Evolutionary conservation across 192 early-diverging fungal species (phyloP).

Genomic region (Coemansia sp.): DNA sequence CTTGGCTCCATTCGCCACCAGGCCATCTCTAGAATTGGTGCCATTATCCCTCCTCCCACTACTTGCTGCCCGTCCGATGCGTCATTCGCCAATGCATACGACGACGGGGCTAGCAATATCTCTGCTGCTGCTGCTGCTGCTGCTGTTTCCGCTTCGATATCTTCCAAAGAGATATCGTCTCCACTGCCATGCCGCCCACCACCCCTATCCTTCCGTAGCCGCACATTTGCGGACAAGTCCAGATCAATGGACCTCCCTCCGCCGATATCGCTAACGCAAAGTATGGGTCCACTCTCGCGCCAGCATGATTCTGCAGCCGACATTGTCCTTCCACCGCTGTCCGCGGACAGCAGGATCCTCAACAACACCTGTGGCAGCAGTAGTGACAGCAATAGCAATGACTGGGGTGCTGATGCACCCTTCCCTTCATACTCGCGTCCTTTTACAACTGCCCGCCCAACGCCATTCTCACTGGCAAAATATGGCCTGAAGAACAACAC

Average conservation of each 20-base stretch:
- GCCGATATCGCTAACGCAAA: conserved; percentile 12
- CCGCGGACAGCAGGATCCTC: conserved; percentile 24
- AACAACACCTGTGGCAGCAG: not conserved
- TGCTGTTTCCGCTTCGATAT: not conserved
- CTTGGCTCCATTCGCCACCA: conserved; percentile 3
- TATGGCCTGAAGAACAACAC: conserved; percentile 37
- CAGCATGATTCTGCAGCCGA: not conserved
- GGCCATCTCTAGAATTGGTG: conserved; percentile 3
- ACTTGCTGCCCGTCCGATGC: conserved; percentile 2
- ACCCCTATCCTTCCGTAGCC: not conserved
- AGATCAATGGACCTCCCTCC: conserved; percentile 10
- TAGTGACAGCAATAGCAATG: not conserved
- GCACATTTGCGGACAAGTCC: conserved; percentile 7
- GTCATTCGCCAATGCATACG: not conserved
- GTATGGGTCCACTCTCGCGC: conserved; percentile 10
- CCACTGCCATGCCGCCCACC: not conserved
- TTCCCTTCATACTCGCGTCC: conserved; percentile 39
- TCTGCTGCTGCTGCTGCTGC: not conserved
- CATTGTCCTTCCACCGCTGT: conserved; percentile 35
- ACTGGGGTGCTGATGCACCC: conserved; percentile 40
- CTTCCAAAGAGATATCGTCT: not conserved
- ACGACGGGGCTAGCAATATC: conserved; percentile 3
- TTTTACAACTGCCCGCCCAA: conserved; percentile 46
- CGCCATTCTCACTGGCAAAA: conserved; percentile 20
- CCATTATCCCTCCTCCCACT: not conserved